Evolutionary conservation across 2,329 filamentous ascomycete species (phyloP), one percentile per base, ranked within the genome.

Genomic region (Ophiostoma ips): DNA sequence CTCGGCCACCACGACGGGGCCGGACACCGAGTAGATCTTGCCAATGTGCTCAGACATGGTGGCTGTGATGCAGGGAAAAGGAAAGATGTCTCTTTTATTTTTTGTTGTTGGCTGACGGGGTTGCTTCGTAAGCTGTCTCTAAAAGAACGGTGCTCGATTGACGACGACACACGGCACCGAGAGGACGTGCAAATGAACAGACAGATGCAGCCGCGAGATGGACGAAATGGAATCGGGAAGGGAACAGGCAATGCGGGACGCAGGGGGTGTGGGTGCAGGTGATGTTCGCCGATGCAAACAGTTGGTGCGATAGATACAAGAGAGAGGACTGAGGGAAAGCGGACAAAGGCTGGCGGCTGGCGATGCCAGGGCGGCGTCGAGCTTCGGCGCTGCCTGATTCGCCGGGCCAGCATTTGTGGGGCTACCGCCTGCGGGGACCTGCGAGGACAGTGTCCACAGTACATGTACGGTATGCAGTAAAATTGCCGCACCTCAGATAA

Each of bases 1-100:
- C 73, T 96, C 90, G 65, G 90, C 92, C 60, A 98, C 79, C 62
- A 98, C 83, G 74, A 98, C 92, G 64, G 92, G 92, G 59, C 58
- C 58, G 44, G 57, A 58, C 40, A 59, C 54, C 52, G 58, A 59
- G 54, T 59, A 59, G 50, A 59, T 57, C 55, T 58, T 59, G 48
- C 58, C 58, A 7, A 34, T 35, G 47, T 58, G 50, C 21, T 55
- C 55, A 51, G 55, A 55, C n/a, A 41, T 52, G 11, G 18, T 48
- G 19, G 35, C n/a, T 8, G n/a, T 18, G 12, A 13, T 30, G 24
- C 24, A 28, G 24, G 8, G 15, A 28, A n/a, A 36, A 16, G 13
- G 15, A 37, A 15, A n/a, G 21, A 30, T 40, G 7, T 13, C 11
- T 11, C 19, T 12, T 11, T 1, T 41, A 15, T 38, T n/a, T 16